A percentile compares a stretch with the other conserved stretches of the same genome.
Evolutionary conservation across 73 alveolate genomes (phyloP).

Genomic region (Paramecium bursaria): DNA sequence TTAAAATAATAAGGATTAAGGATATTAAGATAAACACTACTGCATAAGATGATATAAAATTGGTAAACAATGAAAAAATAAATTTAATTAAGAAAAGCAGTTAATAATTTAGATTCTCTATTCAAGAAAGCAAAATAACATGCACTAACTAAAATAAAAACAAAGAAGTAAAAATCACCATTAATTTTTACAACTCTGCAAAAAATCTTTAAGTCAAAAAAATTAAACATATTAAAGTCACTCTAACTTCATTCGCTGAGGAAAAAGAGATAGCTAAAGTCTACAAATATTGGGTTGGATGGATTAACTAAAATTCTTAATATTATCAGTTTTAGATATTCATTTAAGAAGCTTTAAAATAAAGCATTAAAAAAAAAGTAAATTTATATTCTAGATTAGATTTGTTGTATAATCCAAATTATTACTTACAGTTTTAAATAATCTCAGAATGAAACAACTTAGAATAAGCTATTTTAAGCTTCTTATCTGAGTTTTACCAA

Average conservation of each 20-base stretch:
- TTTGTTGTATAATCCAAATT: not conserved
- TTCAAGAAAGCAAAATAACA: no score
- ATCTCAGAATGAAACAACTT: not conserved
- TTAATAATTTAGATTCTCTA: not conserved
- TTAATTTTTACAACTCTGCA: not conserved
- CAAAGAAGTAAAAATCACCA: not conserved
- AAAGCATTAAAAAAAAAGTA: not conserved
- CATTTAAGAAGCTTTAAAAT: not conserved
- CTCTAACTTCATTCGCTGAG: not conserved
- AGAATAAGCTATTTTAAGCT: no score
- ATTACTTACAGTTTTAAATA: not conserved
- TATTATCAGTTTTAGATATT: not conserved
- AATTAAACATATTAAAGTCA: conserved; percentile 3
- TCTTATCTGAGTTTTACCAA: no score
- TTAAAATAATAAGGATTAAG: not conserved
- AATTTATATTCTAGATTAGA: not conserved
- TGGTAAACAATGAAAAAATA: not conserved
- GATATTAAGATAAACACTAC: not conserved
- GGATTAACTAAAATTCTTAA: not conserved
- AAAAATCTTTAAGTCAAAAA: not conserved
- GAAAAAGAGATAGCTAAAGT: not conserved
- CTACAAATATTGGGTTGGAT: not conserved
- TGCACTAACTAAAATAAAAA: not conserved
- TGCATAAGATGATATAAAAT: not conserved
- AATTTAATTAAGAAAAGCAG: not conserved